Percentiles rank a stretch among this genome's conserved stretches.
phyloP scores from a whole-genome alignment of 2,329 filamentous ascomycete genomes.

The Microdochium paspali region DNA sequence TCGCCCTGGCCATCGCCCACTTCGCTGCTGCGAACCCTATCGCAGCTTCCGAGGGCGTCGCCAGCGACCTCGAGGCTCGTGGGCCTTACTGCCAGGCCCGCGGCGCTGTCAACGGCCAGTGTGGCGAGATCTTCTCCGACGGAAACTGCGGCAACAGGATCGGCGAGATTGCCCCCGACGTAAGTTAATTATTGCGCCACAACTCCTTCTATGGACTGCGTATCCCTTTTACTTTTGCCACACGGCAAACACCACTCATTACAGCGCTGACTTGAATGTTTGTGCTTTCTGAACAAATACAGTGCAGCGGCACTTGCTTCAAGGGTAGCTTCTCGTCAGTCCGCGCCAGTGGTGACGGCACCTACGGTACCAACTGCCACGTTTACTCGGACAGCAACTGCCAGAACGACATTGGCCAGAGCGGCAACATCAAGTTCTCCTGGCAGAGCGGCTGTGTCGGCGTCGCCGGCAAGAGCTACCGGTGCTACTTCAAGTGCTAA shows the following conservation, averaged over 20 bases:
- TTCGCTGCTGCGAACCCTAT: neutral
- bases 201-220: too few relatives aligned
- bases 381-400: conserved; percentile 7
- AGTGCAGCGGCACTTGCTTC: conserved; percentile 6
- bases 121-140: conserved; percentile 1
- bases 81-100: neutral
- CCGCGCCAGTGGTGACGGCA: conserved; percentile 5
- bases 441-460: neutral
- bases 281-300: too few relatives aligned
- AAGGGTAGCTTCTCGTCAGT: conserved; percentile 4
- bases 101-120: conserved; percentile 2
- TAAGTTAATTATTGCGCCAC: neutral
- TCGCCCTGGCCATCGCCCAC: neutral
- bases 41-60: neutral
- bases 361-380: conserved; percentile 6
- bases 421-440: conserved; percentile 2
- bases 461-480: neutral
- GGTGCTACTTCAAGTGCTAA: neutral
- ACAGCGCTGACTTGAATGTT: too few relatives aligned
- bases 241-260: too few relatives aligned
- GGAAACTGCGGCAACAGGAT: neutral
- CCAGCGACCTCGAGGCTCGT: neutral
- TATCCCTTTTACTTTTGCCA: too few relatives aligned
- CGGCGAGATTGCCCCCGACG: conserved; percentile 1
- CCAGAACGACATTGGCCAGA: conserved; percentile 5